These are phyloP conservation scores for Tephrocybe sp. DNA, from an alignment of 768 basidiomycete species.

Conservation along the genomic window DNA sequence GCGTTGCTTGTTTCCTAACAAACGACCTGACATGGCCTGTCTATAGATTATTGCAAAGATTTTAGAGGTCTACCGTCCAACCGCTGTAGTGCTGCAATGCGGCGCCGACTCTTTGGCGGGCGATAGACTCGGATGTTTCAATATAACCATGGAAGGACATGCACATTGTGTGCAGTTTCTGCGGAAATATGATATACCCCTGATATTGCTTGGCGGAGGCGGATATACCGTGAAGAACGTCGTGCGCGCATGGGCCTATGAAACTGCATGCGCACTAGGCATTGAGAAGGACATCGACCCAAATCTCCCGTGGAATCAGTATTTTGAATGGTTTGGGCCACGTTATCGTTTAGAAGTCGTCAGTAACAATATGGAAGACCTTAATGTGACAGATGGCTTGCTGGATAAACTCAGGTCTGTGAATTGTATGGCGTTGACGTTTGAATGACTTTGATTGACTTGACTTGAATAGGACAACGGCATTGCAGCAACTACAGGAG, in stretches of 20 bases:
- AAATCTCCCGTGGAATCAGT: slow-evolving; percentile 83
- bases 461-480: slow-evolving; percentile 27
- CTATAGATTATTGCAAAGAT: slow-evolving; percentile 77
- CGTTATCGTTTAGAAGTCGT: slow-evolving; percentile 91
- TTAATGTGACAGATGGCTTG: slow-evolving; percentile 80
- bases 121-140: slow-evolving; percentile 96
- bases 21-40: background rate
- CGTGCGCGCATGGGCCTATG: slow-evolving; percentile 92
- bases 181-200: slow-evolving; percentile 77
- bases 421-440: background rate
- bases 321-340: slow-evolving; percentile 98
- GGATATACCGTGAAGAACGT: slow-evolving; percentile 99
- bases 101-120: slow-evolving; percentile 95
- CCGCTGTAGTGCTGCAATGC: slow-evolving; percentile 90
- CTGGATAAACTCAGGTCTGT: slow-evolving; percentile 77
- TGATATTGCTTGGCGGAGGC: slow-evolving; percentile 92
- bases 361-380: slow-evolving; percentile 92
- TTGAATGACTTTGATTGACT: background rate
- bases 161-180: slow-evolving; percentile 89
- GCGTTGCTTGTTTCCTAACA: background rate
- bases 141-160: slow-evolving; percentile 94
- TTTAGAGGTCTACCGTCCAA: slow-evolving; percentile 85
- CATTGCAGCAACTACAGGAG: slow-evolving; percentile 44
- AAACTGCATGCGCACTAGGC: slow-evolving; percentile 94
- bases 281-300: slow-evolving; percentile 75